A percentile compares a stretch with the other conserved stretches of the same genome.
These are phyloP conservation scores for Xylaria multiplex DNA, from an alignment of 2,329 filamentous ascomycete genomes.

Conservation along the genomic window DNA sequence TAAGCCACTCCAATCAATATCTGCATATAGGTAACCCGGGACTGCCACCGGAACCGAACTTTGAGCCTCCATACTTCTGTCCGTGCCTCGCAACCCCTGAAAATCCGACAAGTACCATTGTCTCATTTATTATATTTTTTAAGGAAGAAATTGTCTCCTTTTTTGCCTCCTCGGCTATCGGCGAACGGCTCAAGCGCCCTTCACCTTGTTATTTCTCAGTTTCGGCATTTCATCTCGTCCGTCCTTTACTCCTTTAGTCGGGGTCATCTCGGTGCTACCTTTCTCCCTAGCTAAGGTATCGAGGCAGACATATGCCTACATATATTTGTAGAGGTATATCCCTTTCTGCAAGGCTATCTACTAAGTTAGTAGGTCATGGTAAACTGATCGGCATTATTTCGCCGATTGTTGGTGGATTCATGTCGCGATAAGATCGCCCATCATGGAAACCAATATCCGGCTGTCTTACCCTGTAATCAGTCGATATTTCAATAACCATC, in stretches of 20 bases:
- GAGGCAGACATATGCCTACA: neutral
- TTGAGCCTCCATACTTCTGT: slow-evolving; percentile 11
- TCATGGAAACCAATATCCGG: neutral
- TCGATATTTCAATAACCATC: neutral
- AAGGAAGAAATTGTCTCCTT: no score
- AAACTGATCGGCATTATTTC: slow-evolving; percentile 8
- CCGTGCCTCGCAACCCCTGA: slow-evolving; percentile 16
- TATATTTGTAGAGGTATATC: neutral
- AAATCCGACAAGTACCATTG: slow-evolving; percentile 11
- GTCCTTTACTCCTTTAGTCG: neutral
- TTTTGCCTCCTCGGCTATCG: neutral
- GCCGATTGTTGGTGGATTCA: slow-evolving; percentile 2
- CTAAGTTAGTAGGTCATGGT: neutral
- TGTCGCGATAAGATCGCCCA: neutral
- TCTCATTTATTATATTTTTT: neutral
- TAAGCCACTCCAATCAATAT: neutral
- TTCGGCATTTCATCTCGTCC: neutral
- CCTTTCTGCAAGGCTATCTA: neutral
- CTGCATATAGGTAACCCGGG: neutral
- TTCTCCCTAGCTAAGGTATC: slow-evolving; percentile 1
- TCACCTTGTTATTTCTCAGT: neutral
- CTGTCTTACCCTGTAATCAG: neutral
- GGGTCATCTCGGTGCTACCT: slow-evolving; percentile 20
- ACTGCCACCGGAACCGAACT: slow-evolving; percentile 13
- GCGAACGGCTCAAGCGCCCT: neutral